phyloP scores from a whole-genome alignment of 306 rosid genomes.

The Prunus fruticosa region DNA sequence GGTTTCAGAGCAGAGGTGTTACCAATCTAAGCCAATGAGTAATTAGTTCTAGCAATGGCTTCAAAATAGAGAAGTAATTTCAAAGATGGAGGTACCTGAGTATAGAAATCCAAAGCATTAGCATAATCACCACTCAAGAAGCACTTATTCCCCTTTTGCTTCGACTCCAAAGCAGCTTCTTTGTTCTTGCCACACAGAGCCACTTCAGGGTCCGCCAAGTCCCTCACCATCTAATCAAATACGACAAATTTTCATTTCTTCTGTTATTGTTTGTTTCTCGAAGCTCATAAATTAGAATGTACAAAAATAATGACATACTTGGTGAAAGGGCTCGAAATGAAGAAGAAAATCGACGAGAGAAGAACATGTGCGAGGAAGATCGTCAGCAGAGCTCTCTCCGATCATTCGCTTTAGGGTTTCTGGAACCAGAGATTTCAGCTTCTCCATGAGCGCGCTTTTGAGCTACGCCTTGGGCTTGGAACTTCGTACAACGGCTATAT shows the following conservation, averaged over 20 bases:
- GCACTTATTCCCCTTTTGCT: slow-evolving; percentile 63
- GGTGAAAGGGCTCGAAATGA: slow-evolving; percentile 58
- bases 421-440: slow-evolving; percentile 64
- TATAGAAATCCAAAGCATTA: slow-evolving; percentile 56
- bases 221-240: slow-evolving; percentile 43
- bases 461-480: background rate
- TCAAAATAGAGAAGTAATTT: background rate
- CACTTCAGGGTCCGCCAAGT: slow-evolving; percentile 50
- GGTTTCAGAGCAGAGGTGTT: too few relatives aligned
- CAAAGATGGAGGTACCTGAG: slow-evolving; percentile 46
- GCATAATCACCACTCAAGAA: slow-evolving; percentile 48
- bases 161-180: slow-evolving; percentile 58
- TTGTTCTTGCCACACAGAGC: slow-evolving; percentile 69
- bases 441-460: slow-evolving; percentile 45
- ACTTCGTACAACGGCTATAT: slow-evolving; percentile 10
- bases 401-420: slow-evolving; percentile 47
- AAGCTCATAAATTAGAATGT: background rate
- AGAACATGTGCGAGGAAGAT: slow-evolving; percentile 50
- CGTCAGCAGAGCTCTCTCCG: slow-evolving; percentile 34
- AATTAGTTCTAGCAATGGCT: background rate
- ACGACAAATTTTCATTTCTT: background rate
- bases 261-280: background rate
- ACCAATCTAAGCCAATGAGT: too few relatives aligned
- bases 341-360: slow-evolving; percentile 56
- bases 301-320: slow-evolving; percentile 30